Evolutionary conservation across 345 rosid genomes (phyloP).

Genomic region (Conringia planisiliqua): DNA sequence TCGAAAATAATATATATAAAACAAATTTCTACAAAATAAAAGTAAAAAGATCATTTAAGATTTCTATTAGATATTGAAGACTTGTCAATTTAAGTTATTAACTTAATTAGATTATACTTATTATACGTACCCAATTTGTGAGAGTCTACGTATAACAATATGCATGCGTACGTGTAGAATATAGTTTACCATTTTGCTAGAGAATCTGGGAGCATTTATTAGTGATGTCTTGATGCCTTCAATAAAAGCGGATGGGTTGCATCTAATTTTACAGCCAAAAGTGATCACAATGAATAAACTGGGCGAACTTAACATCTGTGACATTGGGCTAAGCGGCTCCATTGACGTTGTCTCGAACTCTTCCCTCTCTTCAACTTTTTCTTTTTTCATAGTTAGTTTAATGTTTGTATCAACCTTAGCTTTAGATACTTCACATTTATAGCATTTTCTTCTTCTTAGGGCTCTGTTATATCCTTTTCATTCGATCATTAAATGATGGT

Average conservation of each 20-base stretch:
- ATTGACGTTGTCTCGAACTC: not conserved
- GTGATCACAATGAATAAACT: constrained; percentile 1
- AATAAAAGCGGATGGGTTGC: not conserved
- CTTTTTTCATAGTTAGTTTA: not conserved
- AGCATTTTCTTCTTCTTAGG: not conserved
- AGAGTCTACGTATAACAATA: not conserved
- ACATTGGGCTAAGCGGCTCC: constrained; percentile 13
- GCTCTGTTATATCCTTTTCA: too few species aligned
- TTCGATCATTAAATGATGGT: not conserved
- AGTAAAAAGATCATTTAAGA: too few species aligned
- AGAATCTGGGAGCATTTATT: not conserved
- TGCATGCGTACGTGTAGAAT: not conserved
- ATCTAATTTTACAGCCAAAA: not conserved
- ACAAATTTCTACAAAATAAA: too few species aligned
- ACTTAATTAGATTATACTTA: too few species aligned
- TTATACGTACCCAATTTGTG: not conserved
- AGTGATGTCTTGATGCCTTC: not conserved
- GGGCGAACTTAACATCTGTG: constrained; percentile 10
- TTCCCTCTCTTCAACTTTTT: not conserved
- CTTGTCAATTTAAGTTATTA: too few species aligned
- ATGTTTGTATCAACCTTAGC: not conserved
- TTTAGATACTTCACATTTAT: not conserved
- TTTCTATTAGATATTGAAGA: too few species aligned
- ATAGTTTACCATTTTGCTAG: constrained; percentile 1
- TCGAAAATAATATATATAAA: too few species aligned